Evolutionary conservation across 148 eudicot species (phyloP).

Genomic region (Cornus controversa): DNA sequence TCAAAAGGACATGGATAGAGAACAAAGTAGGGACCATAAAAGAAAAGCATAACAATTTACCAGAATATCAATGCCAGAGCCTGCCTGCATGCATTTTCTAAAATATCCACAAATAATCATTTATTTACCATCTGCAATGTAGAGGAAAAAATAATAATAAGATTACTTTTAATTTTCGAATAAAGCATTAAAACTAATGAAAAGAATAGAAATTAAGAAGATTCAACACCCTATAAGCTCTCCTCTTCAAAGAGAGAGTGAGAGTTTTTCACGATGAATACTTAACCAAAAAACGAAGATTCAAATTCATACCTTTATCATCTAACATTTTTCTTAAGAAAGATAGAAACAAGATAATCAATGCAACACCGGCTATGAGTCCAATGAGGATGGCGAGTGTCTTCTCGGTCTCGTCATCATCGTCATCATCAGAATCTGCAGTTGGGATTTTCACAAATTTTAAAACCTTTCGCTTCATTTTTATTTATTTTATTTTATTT

Average conservation of each 20-base stretch:
- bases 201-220: no score
- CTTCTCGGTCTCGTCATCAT: conserved; percentile 9
- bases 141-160: neutral
- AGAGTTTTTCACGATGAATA: no score
- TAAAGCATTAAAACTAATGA: no score
- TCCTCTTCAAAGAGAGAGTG: no score
- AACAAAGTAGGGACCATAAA: neutral
- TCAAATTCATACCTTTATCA: conserved; percentile 6
- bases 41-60: neutral
- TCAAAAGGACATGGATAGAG: neutral
- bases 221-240: no score
- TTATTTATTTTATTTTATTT: no score
- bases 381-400: conserved; percentile 19
- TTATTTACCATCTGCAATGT: neutral
- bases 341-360: conserved; percentile 17
- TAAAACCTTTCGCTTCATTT: no score
- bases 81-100: neutral
- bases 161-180: no score
- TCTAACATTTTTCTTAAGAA: conserved; percentile 8
- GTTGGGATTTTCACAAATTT: neutral
- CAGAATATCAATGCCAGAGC: neutral
- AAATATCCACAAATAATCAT: neutral
- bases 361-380: conserved; percentile 17
- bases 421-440: conserved; percentile 13
- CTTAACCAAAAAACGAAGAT: neutral